phyloP scores from a whole-genome alignment of 108 stramenopile species.

The Fistulifera pelliculosa region DNA sequence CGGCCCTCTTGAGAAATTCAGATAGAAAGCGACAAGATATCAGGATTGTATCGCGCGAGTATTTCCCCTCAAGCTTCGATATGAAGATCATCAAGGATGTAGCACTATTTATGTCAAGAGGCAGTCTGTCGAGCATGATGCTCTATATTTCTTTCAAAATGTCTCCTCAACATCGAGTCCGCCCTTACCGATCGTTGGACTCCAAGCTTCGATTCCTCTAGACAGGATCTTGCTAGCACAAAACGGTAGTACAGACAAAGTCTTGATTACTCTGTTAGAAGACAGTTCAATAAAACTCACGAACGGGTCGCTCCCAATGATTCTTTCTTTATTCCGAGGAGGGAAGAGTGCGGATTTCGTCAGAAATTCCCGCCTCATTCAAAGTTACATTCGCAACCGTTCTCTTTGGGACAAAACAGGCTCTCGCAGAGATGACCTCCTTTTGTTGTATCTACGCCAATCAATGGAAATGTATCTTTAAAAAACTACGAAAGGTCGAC shows the following conservation, averaged over 20 bases:
- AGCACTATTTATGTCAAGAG: slow-evolving; percentile 1
- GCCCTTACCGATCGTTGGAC: no score
- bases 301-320: neutral
- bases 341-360: neutral
- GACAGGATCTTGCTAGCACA: no score
- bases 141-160: no score
- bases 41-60: neutral
- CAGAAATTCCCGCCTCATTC: neutral
- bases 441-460: no score
- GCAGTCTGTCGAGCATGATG: neutral
- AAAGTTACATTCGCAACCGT: no score
- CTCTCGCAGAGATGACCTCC: no score
- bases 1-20: slow-evolving; percentile 2
- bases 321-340: slow-evolving; percentile 1
- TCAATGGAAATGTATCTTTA: no score
- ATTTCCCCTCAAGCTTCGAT: slow-evolving; percentile 2
- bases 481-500: no score
- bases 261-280: neutral
- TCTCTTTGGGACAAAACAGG: no score
- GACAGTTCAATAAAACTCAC: neutral
- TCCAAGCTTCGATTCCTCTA: no score
- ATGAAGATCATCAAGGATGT: neutral
- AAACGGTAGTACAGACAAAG: neutral
- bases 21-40: neutral
- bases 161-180: no score